These are phyloP conservation scores for Priceomyces medius DNA, from an alignment of 805 yeast species.

Conservation along the genomic window DNA sequence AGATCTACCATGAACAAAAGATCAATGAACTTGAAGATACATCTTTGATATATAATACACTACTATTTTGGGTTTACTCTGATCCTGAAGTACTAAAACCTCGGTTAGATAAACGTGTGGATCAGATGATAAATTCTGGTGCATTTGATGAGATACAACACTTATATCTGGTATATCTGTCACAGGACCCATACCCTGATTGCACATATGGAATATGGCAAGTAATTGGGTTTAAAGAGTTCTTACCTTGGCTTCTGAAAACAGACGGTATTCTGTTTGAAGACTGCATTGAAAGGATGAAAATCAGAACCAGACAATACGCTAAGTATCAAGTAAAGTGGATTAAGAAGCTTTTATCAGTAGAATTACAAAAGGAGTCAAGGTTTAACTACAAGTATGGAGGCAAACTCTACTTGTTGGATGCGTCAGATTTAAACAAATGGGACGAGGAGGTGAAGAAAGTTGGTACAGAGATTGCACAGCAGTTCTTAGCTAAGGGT, in stretches of 20 bases:
- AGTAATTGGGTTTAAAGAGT: constrained; percentile 91
- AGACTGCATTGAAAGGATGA: constrained; percentile 71
- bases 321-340: constrained; percentile 88
- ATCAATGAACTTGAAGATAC: constrained; percentile 41
- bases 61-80: constrained; percentile 82
- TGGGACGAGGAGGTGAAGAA: constrained; percentile 62
- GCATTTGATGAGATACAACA: constrained; percentile 67
- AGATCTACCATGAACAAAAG: constrained; percentile 63
- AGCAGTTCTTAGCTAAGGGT: constrained; percentile 30
- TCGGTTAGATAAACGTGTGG: constrained; percentile 78
- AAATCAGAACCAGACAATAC: constrained; percentile 77
- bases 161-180: constrained; percentile 48
- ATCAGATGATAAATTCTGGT: constrained; percentile 72
- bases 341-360: constrained; percentile 71
- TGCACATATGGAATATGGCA: constrained; percentile 85
- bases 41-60: constrained; percentile 55
- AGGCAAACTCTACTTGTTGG: constrained; percentile 63
- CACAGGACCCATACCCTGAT: constrained; percentile 39
- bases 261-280: constrained; percentile 22
- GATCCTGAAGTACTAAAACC: constrained; percentile 54
- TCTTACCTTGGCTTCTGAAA: constrained; percentile 61
- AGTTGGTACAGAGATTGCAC: constrained; percentile 54
- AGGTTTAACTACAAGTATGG: constrained; percentile 51
- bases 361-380: constrained; percentile 53
- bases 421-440: constrained; percentile 66